phyloP scores from a whole-genome alignment of 768 basidiomycete genomes.

The Cystobasidium tubakii region DNA sequence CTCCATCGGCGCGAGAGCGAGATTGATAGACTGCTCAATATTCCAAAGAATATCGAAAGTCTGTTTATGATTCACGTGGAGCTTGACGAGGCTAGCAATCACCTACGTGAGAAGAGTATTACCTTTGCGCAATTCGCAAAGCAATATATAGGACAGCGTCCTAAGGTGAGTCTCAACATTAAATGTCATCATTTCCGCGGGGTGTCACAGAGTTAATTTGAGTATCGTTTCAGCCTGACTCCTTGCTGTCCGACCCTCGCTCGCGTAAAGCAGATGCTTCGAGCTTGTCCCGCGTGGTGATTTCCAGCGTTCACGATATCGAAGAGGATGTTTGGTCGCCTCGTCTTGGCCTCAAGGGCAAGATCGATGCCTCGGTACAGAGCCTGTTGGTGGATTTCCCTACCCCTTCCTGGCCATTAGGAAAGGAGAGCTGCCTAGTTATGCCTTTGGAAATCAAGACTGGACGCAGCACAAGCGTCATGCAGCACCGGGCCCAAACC shows the following conservation, averaged over 20 bases:
- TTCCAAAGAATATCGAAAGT: constrained; percentile 30
- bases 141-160: constrained; percentile 61
- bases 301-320: constrained; percentile 70
- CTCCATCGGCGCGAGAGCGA: constrained; percentile 43
- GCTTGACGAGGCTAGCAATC: constrained; percentile 47
- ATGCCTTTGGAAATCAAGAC: constrained; percentile 96
- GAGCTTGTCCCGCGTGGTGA: constrained; percentile 59
- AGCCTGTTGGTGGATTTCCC: constrained; percentile 46
- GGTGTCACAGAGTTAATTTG: constrained; percentile 16
- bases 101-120: constrained; percentile 49
- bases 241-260: constrained; percentile 64
- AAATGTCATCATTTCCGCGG: not conserved
- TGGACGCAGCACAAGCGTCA: constrained; percentile 65
- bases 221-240: constrained; percentile 55
- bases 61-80: constrained; percentile 42
- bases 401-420: not conserved
- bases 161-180: constrained; percentile 56
- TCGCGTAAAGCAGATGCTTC: constrained; percentile 54
- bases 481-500: constrained; percentile 96
- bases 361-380: constrained; percentile 83
- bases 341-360: constrained; percentile 87
- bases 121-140: constrained; percentile 50
- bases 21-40: constrained; percentile 47
- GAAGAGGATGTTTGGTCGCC: constrained; percentile 99
- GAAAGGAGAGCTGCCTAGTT: constrained; percentile 34